Conservation (phyloP, 2,329 filamentous ascomycete genomes). For the Penicillium glabrum region DNA sequence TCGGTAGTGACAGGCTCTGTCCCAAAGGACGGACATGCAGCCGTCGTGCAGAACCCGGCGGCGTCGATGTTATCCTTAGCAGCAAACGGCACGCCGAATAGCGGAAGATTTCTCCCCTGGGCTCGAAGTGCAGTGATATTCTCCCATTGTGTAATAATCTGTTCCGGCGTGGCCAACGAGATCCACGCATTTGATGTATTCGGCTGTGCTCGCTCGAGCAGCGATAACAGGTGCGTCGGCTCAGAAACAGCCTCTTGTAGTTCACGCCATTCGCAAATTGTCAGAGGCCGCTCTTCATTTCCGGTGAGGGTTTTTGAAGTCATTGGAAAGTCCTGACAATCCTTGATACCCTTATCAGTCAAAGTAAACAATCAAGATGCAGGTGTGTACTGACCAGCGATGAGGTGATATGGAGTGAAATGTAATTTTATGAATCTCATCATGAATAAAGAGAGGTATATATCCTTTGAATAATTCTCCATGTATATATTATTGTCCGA, state of each 20-base stretch:
- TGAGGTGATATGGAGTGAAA: background rate
- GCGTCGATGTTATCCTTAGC: constrained; percentile 53
- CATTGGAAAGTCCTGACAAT: background rate
- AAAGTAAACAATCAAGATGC: background rate
- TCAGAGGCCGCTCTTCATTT: background rate
- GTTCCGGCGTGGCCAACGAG: constrained; percentile 4
- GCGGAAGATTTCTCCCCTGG: background rate
- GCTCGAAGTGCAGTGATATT: background rate
- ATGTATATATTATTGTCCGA: background rate
- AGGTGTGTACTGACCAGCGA: background rate
- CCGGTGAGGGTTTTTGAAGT: background rate
- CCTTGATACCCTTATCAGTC: background rate
- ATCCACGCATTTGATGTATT: constrained; percentile 3
- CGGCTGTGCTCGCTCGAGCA: background rate
- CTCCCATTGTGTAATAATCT: background rate
- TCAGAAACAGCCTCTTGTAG: background rate
- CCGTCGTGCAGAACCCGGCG: constrained; percentile 47
- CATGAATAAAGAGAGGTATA: background rate
- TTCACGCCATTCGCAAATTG: background rate
- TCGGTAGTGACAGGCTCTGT: constrained; percentile 46
- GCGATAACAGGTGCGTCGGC: background rate
- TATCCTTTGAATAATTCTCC: background rate
- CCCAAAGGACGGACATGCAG: constrained; percentile 48
- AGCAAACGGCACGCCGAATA: constrained; percentile 42
- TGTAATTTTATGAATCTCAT: background rate